phyloP scores from a whole-genome alignment of 2,329 filamentous ascomycete genomes.

The Neonectria faginata region DNA sequence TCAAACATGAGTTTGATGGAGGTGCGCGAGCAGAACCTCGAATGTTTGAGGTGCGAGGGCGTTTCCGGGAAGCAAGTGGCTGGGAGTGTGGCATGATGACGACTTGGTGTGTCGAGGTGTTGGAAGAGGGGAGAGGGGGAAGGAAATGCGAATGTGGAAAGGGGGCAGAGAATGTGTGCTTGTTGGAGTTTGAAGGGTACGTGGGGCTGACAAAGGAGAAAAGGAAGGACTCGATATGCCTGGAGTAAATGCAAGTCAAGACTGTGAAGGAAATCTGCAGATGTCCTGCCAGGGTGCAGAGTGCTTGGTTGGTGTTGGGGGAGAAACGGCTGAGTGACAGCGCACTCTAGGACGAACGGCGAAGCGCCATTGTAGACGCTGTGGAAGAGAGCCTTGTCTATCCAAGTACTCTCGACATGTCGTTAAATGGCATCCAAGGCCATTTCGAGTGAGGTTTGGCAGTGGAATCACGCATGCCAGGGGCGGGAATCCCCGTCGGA shows the following conservation, averaged over 20 bases:
- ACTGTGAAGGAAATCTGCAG: neutral
- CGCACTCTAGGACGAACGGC: constrained; percentile 16
- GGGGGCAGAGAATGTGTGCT: neutral
- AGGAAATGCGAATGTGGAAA: neutral
- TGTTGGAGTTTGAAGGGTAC: neutral
- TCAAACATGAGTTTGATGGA: constrained; percentile 8
- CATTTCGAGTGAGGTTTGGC: neutral
- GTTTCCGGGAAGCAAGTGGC: constrained; percentile 15
- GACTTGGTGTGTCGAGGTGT: neutral
- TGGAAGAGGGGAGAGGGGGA: neutral
- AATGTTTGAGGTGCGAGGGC: constrained; percentile 24
- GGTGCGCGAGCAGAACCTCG: constrained; percentile 19
- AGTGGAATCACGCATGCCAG: neutral
- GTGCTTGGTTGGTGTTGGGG: constrained; percentile 10
- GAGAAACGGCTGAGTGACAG: constrained; percentile 27
- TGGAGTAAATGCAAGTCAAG: neutral
- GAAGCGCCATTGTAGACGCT: constrained; percentile 19
- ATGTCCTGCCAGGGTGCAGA: neutral
- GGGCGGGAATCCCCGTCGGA: neutral
- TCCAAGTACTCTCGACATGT: neutral
- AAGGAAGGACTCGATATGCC: neutral
- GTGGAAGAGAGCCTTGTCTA: constrained; percentile 13
- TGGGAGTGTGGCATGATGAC: neutral
- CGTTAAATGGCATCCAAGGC: neutral
- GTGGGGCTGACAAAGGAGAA: constrained; percentile 8